Evolutionary conservation across 495 filamentous ascomycete genomes (phyloP), one percentile per base, ranked within the genome.

Genomic region (Penicillium desertorum): DNA sequence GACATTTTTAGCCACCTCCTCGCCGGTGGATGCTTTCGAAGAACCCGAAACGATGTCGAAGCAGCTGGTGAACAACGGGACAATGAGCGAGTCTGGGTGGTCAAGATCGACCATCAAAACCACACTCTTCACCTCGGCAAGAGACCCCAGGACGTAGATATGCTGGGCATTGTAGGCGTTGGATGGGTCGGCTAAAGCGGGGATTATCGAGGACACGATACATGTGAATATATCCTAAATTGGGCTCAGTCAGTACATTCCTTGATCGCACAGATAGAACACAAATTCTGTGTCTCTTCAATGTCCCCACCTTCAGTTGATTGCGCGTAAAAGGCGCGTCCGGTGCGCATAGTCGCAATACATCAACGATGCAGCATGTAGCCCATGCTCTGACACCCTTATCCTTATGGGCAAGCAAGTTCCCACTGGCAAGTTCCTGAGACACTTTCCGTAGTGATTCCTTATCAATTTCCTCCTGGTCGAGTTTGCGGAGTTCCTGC

Each of bases 91-190:
- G 44, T 94, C 90, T 17, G 87, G 82, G 39, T 86, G 85, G 4
- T 90, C 87, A 42, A 98, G 84, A 62, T 98, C 95, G n/a, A 89
- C 89, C 61, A 99, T 83, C 30, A 99, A 82, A 29, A 97, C 86
- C 34, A 98, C 86, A 74, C 91, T 96, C 79, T 98, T 96, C 53
- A 96, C 86, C 64, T 93, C 88, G 58, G 91, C 87, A 23, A 99
- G 84, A 17, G 91, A 97, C 20, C 86, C 81, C 55, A 99, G 79
- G 56, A 96, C 89, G 61, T 93, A 91, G 62, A 91, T 85, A 70
- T 99, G 90, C 68, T 98, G 92, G 51, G 82, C 83, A 70, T 96
- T 96, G 75, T 96, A 98, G 16, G 92, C 84, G 65, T 94, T 87
- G 20, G 89, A 87, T 32, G 93, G 90, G 64, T 97, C 90, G 56